Conservation (phyloP, 164 flowering plant species). For the Malania oleifera region DNA sequence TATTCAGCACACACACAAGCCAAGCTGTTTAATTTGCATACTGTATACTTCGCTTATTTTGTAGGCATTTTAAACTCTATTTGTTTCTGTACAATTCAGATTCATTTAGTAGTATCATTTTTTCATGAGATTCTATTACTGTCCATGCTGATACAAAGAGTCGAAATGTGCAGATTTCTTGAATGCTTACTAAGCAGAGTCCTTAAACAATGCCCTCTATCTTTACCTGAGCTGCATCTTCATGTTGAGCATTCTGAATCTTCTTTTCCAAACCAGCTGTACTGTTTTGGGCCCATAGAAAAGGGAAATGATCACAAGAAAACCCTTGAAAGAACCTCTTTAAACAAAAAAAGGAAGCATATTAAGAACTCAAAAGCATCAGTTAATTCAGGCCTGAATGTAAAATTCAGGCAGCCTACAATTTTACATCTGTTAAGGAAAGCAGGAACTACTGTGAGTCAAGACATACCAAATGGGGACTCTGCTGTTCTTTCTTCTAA, state of each 20-base stretch:
- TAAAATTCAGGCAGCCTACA: constrained; percentile 57
- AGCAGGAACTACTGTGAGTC: constrained; percentile 46
- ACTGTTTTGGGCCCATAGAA: constrained; percentile 18
- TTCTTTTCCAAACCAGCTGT: constrained; percentile 19
- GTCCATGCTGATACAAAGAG: constrained; percentile 9
- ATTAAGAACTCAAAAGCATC: constrained; percentile 21
- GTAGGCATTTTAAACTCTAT: too few relatives aligned
- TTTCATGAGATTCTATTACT: neutral
- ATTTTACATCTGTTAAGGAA: constrained; percentile 51
- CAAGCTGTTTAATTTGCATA: too few relatives aligned
- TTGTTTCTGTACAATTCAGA: neutral
- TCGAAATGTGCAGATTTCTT: constrained; percentile 45
- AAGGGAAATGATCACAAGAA: constrained; percentile 34
- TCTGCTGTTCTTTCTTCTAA: constrained; percentile 23
- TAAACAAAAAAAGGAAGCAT: constrained; percentile 28
- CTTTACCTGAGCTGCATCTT: constrained; percentile 55
- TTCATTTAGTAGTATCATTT: neutral
- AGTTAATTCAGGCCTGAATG: constrained; percentile 27
- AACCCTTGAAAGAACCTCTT: constrained; percentile 20
- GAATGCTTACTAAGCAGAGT: constrained; percentile 56
- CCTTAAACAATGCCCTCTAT: constrained; percentile 36
- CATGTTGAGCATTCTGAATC: constrained; percentile 28
- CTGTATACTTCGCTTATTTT: too few relatives aligned
- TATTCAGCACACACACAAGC: too few relatives aligned
- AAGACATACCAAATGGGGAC: constrained; percentile 33